Conservation (phyloP, 2,329 filamentous ascomycete genomes). For the Uncinocarpus reesii region DNA sequence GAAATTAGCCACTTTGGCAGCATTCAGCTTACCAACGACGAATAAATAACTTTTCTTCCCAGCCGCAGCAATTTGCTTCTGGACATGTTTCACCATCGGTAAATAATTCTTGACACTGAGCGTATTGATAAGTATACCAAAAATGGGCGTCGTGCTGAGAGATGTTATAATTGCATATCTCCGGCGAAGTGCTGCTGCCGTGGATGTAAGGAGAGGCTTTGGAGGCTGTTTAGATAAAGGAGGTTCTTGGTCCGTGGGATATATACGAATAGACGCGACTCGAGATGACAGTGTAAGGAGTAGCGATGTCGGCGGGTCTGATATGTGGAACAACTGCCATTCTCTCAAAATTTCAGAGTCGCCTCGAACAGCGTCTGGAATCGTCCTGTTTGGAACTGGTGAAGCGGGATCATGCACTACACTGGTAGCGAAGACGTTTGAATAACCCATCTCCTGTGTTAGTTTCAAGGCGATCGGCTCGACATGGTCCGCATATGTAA, state of each 20-base stretch:
- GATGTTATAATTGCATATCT: conserved; percentile 79
- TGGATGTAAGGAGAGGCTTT: conserved; percentile 41
- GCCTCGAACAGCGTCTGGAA: conserved; percentile 44
- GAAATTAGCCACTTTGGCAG: conserved; percentile 94
- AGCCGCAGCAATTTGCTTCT: conserved; percentile 59
- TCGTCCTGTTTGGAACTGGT: conserved; percentile 69
- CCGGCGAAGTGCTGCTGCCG: conserved; percentile 57
- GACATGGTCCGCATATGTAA: conserved; percentile 74
- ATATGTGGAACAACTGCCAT: conserved; percentile 76
- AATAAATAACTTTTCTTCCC: conserved; percentile 96
- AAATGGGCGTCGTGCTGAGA: conserved; percentile 68
- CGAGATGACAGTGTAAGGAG: conserved; percentile 79
- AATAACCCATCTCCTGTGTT: conserved; percentile 53
- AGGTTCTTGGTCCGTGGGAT: conserved; percentile 44
- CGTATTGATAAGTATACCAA: conserved; percentile 93
- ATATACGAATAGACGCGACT: conserved; percentile 67
- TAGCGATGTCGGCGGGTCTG: conserved; percentile 67
- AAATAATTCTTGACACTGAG: conserved; percentile 87
- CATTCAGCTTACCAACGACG: conserved; percentile 91
- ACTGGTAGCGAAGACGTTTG: conserved; percentile 55
- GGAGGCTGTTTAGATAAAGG: conserved; percentile 21
- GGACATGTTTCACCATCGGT: conserved; percentile 63
- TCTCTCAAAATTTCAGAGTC: conserved; percentile 45
- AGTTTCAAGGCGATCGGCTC: conserved; percentile 47
- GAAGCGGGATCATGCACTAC: conserved; percentile 71